Percentiles rank a stretch among this genome's conserved stretches.
These are phyloP conservation scores for Penicillium salamii DNA, from an alignment of 495 filamentous ascomycete species.

Conservation along the genomic window DNA sequence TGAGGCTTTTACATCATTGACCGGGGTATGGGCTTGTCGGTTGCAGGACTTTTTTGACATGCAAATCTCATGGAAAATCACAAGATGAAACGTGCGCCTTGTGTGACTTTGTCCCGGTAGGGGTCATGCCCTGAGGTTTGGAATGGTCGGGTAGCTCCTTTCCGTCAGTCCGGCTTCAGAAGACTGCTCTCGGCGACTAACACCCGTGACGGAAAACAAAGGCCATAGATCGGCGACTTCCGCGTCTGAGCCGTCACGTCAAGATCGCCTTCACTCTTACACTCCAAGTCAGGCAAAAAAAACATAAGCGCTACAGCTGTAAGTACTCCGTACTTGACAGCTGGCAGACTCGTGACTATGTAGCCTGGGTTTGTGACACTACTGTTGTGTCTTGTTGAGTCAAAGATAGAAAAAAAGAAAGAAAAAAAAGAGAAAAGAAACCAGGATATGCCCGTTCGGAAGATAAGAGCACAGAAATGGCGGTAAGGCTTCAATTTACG, in stretches of 20 bases:
- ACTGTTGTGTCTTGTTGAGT: conserved; percentile 18
- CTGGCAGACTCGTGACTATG: conserved; percentile 29
- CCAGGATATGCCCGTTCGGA: conserved; percentile 26
- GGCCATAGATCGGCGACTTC: neutral
- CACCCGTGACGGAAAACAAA: conserved; percentile 6
- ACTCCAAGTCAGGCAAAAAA: neutral
- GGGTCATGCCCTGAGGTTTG: conserved; percentile 8
- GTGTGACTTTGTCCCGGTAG: conserved; percentile 13
- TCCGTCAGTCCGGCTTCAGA: conserved; percentile 18
- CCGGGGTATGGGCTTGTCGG: no score
- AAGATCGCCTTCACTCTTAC: neutral
- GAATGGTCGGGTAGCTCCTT: conserved; percentile 5
- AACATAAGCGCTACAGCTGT: neutral
- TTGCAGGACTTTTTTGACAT: no score
- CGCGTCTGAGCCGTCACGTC: conserved; percentile 1
- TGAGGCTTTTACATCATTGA: neutral
- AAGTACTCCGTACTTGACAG: conserved; percentile 21
- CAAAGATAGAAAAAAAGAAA: conserved; percentile 5
- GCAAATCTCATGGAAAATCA: conserved; percentile 23
- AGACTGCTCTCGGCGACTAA: neutral
- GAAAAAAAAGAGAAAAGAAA: no score
- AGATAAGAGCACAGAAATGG: conserved; percentile 19
- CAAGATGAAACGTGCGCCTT: conserved; percentile 26
- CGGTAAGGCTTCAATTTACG: conserved; percentile 16
- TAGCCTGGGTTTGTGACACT: conserved; percentile 23